Percentiles rank a stretch among this genome's conserved stretches.
These are phyloP conservation scores for Solanum tarijense DNA, from an alignment of 257 asterid species.

Conservation along the genomic window DNA sequence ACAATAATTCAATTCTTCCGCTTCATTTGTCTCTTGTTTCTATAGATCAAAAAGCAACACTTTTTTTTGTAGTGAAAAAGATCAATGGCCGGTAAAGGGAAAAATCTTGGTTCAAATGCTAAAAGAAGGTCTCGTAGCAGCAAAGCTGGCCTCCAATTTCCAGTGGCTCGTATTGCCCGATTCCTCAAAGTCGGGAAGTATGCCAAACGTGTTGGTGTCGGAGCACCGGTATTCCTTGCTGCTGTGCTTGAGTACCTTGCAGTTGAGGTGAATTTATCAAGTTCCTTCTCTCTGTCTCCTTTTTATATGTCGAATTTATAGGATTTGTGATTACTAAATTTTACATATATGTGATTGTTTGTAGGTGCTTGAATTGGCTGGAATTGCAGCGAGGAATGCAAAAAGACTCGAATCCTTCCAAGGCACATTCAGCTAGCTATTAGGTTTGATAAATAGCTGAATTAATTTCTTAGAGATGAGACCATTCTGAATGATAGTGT, in stretches of 20 bases:
- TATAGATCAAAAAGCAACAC: too few species aligned
- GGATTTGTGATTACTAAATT: not conserved
- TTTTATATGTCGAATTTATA: not conserved
- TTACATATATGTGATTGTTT: not conserved
- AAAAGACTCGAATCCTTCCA: not conserved
- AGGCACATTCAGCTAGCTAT: not conserved
- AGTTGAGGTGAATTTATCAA: conserved; percentile 1
- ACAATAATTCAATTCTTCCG: too few species aligned
- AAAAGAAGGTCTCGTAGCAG: conserved; percentile 33
- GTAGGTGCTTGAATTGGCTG: conserved; percentile 38
- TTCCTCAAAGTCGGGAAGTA: not conserved
- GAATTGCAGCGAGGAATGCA: not conserved
- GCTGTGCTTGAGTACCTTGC: not conserved
- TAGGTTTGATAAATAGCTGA: not conserved
- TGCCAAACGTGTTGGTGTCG: not conserved
- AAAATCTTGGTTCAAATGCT: conserved; percentile 12
- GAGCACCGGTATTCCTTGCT: not conserved
- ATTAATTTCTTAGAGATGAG: not conserved
- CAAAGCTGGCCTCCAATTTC: not conserved
- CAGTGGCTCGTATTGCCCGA: not conserved
- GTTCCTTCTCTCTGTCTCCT: not conserved
- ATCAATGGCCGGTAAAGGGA: not conserved
- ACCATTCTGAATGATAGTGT: not conserved
- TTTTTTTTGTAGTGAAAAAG: not conserved
- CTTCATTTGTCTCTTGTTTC: too few species aligned